These are phyloP conservation scores for Pleurotus giganteus DNA, from an alignment of 768 basidiomycete species.

Conservation along the genomic window DNA sequence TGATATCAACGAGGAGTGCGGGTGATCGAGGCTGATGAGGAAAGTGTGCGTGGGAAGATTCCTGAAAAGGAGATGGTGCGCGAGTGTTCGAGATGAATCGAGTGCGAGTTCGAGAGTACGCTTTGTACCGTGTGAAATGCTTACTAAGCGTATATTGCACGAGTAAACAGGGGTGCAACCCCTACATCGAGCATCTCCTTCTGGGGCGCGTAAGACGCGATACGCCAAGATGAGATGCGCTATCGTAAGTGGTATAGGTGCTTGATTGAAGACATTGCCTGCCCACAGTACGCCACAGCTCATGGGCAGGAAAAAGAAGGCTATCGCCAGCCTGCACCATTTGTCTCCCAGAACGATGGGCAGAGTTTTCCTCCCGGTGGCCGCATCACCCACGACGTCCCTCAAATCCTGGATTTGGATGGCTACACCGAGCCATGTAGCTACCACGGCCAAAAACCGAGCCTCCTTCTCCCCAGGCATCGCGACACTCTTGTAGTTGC, in stretches of 20 bases:
- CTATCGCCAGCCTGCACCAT: slow-evolving; percentile 7
- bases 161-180: too few relatives aligned
- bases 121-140: too few relatives aligned
- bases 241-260: neutral
- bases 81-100: too few relatives aligned
- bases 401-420: slow-evolving; percentile 15
- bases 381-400: slow-evolving; percentile 15
- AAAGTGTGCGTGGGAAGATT: too few relatives aligned
- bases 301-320: slow-evolving; percentile 10
- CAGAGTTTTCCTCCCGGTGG: slow-evolving; percentile 15
- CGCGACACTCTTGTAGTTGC: slow-evolving; percentile 10
- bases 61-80: too few relatives aligned
- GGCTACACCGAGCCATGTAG: slow-evolving; percentile 10
- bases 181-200: neutral
- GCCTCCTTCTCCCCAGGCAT: neutral
- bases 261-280: slow-evolving; percentile 4
- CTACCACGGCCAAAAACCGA: slow-evolving; percentile 1
- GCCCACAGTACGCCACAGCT: slow-evolving; percentile 5
- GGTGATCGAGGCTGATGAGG: too few relatives aligned
- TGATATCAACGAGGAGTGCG: too few relatives aligned
- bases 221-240: slow-evolving; percentile 13
- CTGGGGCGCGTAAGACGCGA: slow-evolving; percentile 12
- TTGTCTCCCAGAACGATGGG: slow-evolving; percentile 13
- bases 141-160: too few relatives aligned
- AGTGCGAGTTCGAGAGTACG: too few relatives aligned